Conservation (phyloP, 306 rosid species). For the Cucumis hystrix region DNA sequence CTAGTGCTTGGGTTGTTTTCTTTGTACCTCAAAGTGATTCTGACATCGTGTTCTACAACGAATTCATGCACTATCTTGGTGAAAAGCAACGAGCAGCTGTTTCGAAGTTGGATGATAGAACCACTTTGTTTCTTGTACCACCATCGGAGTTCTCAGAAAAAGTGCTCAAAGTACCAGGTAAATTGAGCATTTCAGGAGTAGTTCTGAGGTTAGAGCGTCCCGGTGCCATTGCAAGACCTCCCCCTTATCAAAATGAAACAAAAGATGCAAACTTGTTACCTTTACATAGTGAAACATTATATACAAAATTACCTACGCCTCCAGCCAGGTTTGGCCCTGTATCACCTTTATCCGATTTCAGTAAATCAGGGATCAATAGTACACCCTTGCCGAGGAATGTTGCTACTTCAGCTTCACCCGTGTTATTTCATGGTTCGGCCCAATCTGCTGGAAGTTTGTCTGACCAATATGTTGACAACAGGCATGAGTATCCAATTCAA, state of each 20-base stretch:
- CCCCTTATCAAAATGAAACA: constrained; percentile 36
- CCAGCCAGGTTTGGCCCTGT: constrained; percentile 15
- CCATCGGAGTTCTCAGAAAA: constrained; percentile 90
- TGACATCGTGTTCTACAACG: constrained; percentile 76
- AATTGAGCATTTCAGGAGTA: constrained; percentile 88
- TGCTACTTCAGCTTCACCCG: constrained; percentile 25
- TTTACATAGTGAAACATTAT: constrained; percentile 22
- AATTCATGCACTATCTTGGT: constrained; percentile 87
- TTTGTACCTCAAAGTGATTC: constrained; percentile 89
- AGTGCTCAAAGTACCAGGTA: constrained; percentile 90
- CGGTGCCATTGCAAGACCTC: constrained; percentile 32
- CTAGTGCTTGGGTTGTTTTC: constrained; percentile 92
- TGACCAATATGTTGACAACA: constrained; percentile 33
- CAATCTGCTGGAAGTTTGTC: constrained; percentile 18
- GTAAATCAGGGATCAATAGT: constrained; percentile 33
- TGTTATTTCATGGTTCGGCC: constrained; percentile 29
- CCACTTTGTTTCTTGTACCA: constrained; percentile 93
- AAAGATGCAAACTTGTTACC: constrained; percentile 23
- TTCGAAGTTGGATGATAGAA: constrained; percentile 73
- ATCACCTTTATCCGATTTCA: constrained; percentile 31
- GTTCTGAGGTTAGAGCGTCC: constrained; percentile 77
- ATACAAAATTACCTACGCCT: constrained; percentile 33
- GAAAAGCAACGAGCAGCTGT: constrained; percentile 95
- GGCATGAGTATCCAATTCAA: constrained; percentile 39
- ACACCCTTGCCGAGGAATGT: constrained; percentile 28